phyloP scores from a whole-genome alignment of 306 rosid species.

The Trifolium fragiferum region DNA sequence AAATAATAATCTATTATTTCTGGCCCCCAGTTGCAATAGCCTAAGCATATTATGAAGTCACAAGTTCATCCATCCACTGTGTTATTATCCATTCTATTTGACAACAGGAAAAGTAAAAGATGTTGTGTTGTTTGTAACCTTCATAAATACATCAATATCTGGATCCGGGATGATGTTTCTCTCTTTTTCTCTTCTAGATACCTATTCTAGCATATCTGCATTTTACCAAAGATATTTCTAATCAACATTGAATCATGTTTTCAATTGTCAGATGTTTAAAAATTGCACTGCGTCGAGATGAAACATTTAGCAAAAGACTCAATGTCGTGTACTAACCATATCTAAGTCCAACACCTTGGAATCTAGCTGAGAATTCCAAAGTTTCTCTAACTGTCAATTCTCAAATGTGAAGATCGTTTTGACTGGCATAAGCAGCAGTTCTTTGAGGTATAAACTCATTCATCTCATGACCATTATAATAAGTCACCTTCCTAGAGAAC shows the following conservation, averaged over 20 bases:
- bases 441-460: no score
- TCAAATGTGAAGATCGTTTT: no score
- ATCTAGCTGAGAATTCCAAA: constrained; percentile 45
- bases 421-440: no score
- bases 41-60: constrained; percentile 45
- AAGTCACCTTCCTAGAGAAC: no score
- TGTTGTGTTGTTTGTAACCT: constrained; percentile 24
- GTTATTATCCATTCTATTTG: background rate
- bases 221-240: background rate
- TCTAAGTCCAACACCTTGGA: constrained; percentile 44
- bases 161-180: constrained; percentile 45
- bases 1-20: constrained; percentile 66
- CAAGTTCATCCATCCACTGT: constrained; percentile 1
- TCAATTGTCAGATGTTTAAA: background rate
- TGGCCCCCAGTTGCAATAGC: constrained; percentile 72
- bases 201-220: constrained; percentile 42
- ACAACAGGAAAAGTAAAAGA: background rate
- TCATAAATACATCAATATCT: constrained; percentile 42
- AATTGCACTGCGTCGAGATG: background rate
- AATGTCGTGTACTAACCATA: constrained; percentile 30
- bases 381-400: constrained; percentile 47
- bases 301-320: background rate
- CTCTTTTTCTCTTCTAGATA: constrained; percentile 41
- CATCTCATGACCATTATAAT: no score
- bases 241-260: background rate